These are phyloP conservation scores for Aspergillus persii DNA, from an alignment of 2,329 filamentous ascomycete species.

Conservation along the genomic window DNA sequence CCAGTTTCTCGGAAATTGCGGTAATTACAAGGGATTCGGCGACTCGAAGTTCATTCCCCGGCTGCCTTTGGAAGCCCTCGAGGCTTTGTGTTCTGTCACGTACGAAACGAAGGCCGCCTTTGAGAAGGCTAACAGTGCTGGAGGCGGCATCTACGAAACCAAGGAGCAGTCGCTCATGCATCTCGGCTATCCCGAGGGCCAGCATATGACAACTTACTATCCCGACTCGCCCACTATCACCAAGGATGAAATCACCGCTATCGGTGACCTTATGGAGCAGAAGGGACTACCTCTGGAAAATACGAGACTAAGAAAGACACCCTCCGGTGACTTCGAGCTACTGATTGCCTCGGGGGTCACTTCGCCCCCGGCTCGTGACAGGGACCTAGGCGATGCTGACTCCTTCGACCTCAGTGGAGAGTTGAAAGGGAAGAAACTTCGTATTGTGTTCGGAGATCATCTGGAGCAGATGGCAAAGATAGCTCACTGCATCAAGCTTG, in stretches of 20 bases:
- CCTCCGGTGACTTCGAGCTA: slow-evolving; percentile 65
- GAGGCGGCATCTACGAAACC: slow-evolving; percentile 69
- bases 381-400: slow-evolving; percentile 67
- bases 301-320: slow-evolving; percentile 68
- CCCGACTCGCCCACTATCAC: slow-evolving; percentile 72
- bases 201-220: slow-evolving; percentile 80
- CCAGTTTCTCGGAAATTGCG: slow-evolving; percentile 75
- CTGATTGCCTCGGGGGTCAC: slow-evolving; percentile 69
- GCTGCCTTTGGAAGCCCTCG: slow-evolving; percentile 62
- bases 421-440: slow-evolving; percentile 66
- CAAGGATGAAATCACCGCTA: slow-evolving; percentile 68
- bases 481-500: slow-evolving; percentile 63
- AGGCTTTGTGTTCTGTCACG: slow-evolving; percentile 60
- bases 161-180: slow-evolving; percentile 66
- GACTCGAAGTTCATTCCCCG: slow-evolving; percentile 81
- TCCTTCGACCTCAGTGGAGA: slow-evolving; percentile 60
- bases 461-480: slow-evolving; percentile 68
- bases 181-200: slow-evolving; percentile 70
- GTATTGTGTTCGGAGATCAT: slow-evolving; percentile 73
- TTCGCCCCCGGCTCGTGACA: slow-evolving; percentile 58
- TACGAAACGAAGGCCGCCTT: slow-evolving; percentile 64
- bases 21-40: slow-evolving; percentile 86
- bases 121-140: slow-evolving; percentile 57
- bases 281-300: slow-evolving; percentile 72
- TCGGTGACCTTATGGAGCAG: slow-evolving; percentile 70